phyloP scores from a whole-genome alignment of 441 rosid genomes.

The Corymbia citriodora region DNA sequence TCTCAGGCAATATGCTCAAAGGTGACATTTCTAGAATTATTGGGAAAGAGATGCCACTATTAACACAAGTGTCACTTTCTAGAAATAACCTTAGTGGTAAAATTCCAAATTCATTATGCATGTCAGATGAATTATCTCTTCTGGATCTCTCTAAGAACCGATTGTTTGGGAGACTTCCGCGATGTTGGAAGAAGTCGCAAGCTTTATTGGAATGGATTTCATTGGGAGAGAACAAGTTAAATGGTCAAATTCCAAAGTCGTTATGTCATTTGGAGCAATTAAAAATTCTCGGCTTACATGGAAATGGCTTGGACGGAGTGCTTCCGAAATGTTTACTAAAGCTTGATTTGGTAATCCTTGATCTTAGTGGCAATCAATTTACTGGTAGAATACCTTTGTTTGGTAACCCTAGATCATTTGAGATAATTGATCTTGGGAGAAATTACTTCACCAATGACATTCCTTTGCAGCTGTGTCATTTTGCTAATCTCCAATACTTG shows the following conservation, averaged over 20 bases:
- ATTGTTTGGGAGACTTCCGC: not conserved
- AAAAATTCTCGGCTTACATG: not conserved
- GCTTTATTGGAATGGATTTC: not conserved
- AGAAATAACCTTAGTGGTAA: not conserved
- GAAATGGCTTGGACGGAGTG: not conserved
- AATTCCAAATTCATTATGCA: not conserved
- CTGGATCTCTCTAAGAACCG: not conserved
- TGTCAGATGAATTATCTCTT: not conserved
- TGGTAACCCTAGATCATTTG: not conserved
- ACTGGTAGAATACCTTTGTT: not conserved
- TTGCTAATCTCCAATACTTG: not conserved
- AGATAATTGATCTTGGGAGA: not conserved
- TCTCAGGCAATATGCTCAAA: rapidly evolving
- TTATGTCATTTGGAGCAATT: not conserved
- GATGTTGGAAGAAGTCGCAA: not conserved
- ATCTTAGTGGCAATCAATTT: not conserved
- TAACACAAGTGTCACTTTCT: not conserved
- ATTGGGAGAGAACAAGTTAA: not conserved
- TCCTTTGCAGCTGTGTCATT: not conserved
- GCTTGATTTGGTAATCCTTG: not conserved
- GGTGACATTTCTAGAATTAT: rapidly evolving
- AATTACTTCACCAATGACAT: not conserved
- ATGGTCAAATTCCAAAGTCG: not conserved
- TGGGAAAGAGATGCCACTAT: not conserved
- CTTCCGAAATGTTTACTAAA: not conserved